phyloP scores from a whole-genome alignment of 2,329 filamentous ascomycete genomes.

The Pestalotiopsis sp. region DNA sequence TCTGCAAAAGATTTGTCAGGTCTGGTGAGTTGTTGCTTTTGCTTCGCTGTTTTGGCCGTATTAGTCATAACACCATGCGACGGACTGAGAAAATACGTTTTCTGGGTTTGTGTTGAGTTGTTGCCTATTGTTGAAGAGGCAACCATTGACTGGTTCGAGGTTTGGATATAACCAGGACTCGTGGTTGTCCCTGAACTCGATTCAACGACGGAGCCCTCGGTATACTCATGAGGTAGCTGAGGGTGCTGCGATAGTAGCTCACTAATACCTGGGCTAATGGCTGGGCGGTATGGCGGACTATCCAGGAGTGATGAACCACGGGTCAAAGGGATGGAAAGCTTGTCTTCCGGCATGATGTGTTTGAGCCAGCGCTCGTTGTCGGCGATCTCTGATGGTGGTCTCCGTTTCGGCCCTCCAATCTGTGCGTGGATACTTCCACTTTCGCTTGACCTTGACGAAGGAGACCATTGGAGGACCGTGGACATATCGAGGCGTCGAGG shows the following conservation, averaged over 20 bases:
- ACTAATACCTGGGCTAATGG: slow-evolving; percentile 9
- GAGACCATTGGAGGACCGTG: slow-evolving; percentile 27
- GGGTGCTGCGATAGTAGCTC: background rate
- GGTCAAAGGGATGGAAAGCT: slow-evolving; percentile 12
- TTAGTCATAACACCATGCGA: background rate
- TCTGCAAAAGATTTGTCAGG: background rate
- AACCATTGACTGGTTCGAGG: background rate
- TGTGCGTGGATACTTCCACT: slow-evolving; percentile 4
- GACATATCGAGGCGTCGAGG: slow-evolving; percentile 24
- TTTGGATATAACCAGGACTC: background rate
- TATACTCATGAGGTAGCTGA: background rate
- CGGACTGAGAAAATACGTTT: background rate
- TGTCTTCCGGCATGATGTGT: background rate
- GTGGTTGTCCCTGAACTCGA: background rate
- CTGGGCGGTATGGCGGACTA: slow-evolving; percentile 1
- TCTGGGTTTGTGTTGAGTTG: background rate
- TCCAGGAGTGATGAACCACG: slow-evolving; percentile 15
- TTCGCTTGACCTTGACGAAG: slow-evolving; percentile 27
- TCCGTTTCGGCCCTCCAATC: slow-evolving; percentile 18
- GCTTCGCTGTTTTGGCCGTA: background rate
- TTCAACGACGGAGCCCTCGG: background rate
- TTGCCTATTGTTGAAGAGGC: background rate
- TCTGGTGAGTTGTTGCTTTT: background rate
- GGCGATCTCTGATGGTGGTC: slow-evolving; percentile 15
- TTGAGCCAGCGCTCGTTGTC: slow-evolving; percentile 13